phyloP scores from a whole-genome alignment of 179 eudicot species.

The Corrigiola litoralis region DNA sequence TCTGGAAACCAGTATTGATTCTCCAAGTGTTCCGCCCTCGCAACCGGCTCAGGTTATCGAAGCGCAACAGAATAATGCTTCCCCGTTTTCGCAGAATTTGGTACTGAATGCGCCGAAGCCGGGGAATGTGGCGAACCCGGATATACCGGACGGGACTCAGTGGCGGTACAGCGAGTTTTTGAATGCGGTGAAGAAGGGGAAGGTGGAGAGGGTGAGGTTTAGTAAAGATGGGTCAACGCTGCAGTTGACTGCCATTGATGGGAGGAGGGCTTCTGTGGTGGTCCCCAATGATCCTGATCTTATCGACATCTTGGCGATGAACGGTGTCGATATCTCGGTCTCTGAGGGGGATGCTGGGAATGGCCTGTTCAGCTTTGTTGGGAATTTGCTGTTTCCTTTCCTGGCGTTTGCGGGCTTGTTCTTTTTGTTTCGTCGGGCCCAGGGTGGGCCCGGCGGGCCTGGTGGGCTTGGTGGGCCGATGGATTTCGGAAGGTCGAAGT shows the following conservation, averaged over 20 bases:
- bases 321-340: slow-evolving; percentile 93
- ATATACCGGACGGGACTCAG: slow-evolving; percentile 77
- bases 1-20: slow-evolving; percentile 16
- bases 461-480: slow-evolving; percentile 99
- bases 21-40: slow-evolving; percentile 35
- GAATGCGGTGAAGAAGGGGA: slow-evolving; percentile 94
- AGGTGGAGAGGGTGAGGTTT: slow-evolving; percentile 90
- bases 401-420: slow-evolving; percentile 90
- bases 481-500: slow-evolving; percentile 96
- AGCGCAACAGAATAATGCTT: too few relatives aligned
- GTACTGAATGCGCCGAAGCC: slow-evolving; percentile 76
- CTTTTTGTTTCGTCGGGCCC: slow-evolving; percentile 72
- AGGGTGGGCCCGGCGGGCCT: slow-evolving; percentile 97
- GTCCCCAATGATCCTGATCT: slow-evolving; percentile 97
- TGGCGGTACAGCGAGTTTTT: slow-evolving; percentile 97
- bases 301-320: slow-evolving; percentile 90
- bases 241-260: slow-evolving; percentile 86
- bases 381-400: slow-evolving; percentile 75
- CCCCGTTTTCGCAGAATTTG: slow-evolving; percentile 58
- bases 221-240: slow-evolving; percentile 72
- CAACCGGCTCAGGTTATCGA: slow-evolving; percentile 32
- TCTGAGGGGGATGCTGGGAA: slow-evolving; percentile 87
- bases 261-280: slow-evolving; percentile 67
- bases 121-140: slow-evolving; percentile 50
- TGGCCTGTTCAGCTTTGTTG: slow-evolving; percentile 72